Percentiles rank a stretch among this genome's conserved stretches.
Evolutionary conservation across 352 stramenopile species (phyloP).

Genomic region (Pythium periplocum): DNA sequence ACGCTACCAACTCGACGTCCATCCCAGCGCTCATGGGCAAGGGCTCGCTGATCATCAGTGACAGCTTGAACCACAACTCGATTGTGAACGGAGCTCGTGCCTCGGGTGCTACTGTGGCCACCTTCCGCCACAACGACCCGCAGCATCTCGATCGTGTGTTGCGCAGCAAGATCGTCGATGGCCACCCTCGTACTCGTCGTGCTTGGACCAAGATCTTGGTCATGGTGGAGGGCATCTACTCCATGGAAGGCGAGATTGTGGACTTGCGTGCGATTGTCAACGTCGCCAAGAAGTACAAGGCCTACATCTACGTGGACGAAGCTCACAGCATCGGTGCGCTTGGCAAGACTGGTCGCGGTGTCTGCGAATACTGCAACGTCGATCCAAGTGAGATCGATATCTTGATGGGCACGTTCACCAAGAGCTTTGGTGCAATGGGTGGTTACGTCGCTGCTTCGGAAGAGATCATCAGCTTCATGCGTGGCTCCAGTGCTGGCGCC

Average conservation of each 20-base stretch:
- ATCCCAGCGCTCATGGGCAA: conserved; percentile 94
- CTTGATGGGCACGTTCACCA: conserved; percentile 99
- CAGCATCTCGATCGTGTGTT: conserved; percentile 90
- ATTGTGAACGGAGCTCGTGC: conserved; percentile 96
- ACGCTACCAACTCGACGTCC: conserved; percentile 97
- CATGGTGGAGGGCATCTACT: conserved; percentile 97
- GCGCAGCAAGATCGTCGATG: conserved; percentile 60
- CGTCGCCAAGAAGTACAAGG: conserved; percentile 96
- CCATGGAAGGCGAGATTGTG: conserved; percentile 97
- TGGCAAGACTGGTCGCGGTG: conserved; percentile 90
- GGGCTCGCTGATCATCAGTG: conserved; percentile 94
- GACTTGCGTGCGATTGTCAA: conserved; percentile 90
- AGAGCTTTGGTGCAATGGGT: conserved; percentile 97
- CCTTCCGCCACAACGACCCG: conserved; percentile 97
- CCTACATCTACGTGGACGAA: conserved; percentile 97
- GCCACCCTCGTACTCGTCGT: conserved; percentile 89
- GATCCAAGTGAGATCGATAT: conserved; percentile 96
- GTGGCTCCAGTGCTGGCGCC: conserved; percentile 44
- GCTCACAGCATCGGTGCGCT: conserved; percentile 96
- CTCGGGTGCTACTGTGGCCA: conserved; percentile 89
- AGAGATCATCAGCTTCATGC: conserved; percentile 50
- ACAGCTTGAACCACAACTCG: conserved; percentile 98
- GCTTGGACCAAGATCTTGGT: conserved; percentile 98
- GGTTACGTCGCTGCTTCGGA: conserved; percentile 93
- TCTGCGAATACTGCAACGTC: conserved; percentile 94